Conservation (phyloP, 2,329 filamentous ascomycete species). For the Colletotrichum costaricense region DNA sequence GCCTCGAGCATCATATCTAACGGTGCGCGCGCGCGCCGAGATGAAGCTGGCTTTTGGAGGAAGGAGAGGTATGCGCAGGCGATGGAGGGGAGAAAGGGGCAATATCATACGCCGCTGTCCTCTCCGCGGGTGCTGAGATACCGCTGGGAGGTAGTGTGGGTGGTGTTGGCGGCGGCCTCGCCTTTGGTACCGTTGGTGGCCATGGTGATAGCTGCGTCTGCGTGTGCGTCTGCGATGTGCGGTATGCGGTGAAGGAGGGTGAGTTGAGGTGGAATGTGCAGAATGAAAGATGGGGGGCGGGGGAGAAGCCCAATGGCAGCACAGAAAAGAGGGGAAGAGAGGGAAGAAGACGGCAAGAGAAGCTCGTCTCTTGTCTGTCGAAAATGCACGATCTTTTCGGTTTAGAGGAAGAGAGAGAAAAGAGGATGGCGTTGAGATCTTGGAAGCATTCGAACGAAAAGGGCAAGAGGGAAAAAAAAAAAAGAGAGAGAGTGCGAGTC, state of each 20-base stretch:
- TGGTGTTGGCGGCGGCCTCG: slow-evolving; percentile 41
- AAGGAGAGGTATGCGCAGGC: not conserved
- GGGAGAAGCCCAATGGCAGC: slow-evolving; percentile 18
- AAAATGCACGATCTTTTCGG: not conserved
- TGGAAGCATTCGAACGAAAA: slow-evolving; percentile 12
- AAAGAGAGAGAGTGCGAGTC: slow-evolving; percentile 12
- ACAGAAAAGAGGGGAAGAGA: not conserved
- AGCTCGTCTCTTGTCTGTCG: slow-evolving; percentile 1
- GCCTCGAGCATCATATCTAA: not conserved
- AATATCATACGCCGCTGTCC: slow-evolving; percentile 56
- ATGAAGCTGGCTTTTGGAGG: not conserved
- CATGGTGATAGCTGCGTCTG: slow-evolving; percentile 47
- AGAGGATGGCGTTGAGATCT: slow-evolving; percentile 12
- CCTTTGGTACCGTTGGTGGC: slow-evolving; percentile 50
- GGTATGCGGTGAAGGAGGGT: not conserved
- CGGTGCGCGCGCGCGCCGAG: not conserved
- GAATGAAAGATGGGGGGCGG: not conserved
- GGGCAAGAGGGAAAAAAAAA: slow-evolving; percentile 5
- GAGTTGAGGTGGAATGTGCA: not conserved
- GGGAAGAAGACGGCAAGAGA: not conserved
- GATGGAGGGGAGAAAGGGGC: not conserved
- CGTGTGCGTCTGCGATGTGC: not conserved
- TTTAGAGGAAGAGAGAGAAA: not conserved
- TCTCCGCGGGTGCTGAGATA: slow-evolving; percentile 64
- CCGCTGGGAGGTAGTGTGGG: slow-evolving; percentile 58